Percentiles rank a stretch among this genome's conserved stretches.
These are phyloP conservation scores for Multifurca ochricompacta DNA, from an alignment of 768 basidiomycete species.

Conservation along the genomic window DNA sequence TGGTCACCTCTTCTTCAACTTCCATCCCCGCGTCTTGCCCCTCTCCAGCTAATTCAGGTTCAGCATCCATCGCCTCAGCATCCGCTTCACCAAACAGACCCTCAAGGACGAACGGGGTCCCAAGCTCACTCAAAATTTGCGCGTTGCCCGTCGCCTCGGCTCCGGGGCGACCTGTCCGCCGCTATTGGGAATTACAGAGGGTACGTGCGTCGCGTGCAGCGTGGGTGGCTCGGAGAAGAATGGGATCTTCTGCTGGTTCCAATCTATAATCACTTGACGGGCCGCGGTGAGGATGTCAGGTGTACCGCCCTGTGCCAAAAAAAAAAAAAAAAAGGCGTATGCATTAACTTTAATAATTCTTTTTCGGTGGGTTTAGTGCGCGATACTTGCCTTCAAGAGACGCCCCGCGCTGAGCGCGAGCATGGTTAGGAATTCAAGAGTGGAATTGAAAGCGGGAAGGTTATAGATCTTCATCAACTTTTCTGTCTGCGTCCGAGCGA, in stretches of 20 bases:
- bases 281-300: conserved; percentile 82
- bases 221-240: conserved; percentile 77
- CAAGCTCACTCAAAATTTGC: conserved; percentile 62
- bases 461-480: conserved; percentile 82
- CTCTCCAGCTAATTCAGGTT: conserved; percentile 24
- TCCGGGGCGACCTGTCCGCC: conserved; percentile 49
- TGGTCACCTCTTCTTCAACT: conserved; percentile 4
- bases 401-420: conserved; percentile 76
- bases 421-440: conserved; percentile 85
- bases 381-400: conserved; percentile 61
- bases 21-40: conserved; percentile 22
- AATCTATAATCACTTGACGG: conserved; percentile 76
- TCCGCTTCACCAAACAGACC: conserved; percentile 79
- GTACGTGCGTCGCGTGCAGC: conserved; percentile 70
- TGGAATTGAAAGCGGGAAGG: conserved; percentile 63
- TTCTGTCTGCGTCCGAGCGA: conserved; percentile 57
- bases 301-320: conserved; percentile 62
- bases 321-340: too few relatives aligned
- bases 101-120: conserved; percentile 73
- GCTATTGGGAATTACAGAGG: conserved; percentile 36
- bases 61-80: conserved; percentile 48
- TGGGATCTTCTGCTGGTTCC: conserved; percentile 95
- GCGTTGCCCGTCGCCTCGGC: conserved; percentile 78
- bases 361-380: too few relatives aligned
- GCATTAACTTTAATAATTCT: too few relatives aligned